Base-by-base conservation (phyloP, 192 early-diverging fungal genomes). In the Gryganskiella cystojenkinii region DNA sequence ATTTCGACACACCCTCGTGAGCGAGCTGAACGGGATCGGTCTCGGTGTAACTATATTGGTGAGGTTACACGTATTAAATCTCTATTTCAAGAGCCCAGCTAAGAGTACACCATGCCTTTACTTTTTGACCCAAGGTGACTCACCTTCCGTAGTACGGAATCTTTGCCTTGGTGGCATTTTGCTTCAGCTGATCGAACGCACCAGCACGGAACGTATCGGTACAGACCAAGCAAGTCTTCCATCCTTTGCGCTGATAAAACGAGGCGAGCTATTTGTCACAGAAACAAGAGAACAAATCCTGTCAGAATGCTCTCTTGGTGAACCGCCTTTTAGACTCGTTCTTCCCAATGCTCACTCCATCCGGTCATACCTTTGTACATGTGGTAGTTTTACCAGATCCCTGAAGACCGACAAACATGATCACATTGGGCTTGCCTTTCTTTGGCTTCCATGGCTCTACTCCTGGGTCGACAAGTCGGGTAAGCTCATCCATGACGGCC, bases 341-440 rank as follows among this genome's bases (percentile, higher is more conserved):
- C n/a, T n/a, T 42, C 33, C 19, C 19, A 1, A 46, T 19, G 51
- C 28, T 13, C 34, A 35, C 15, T 22, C 25, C 44, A 28, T 30
- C 27, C 34, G 7, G 37, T 5, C 52, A n/a, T 64, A 82, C 78
- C 66, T 98, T 98, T 27, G 96, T 98, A 82, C 97, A 98, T 7
- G 97, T 93, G 1, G 97, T 98, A 20, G 97, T 98, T 66, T 98
- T 98, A 52, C 97, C 97, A 56, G 89, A 89, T 67, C 97, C 97
- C 65, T 98, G 97, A 71, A 98, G 80, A 64, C 97, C 97, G 28
- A 98, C 97, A 89, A 98, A 97, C 97, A 98, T 98, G 52, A 98
- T 89, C 10, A 98, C 85, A 79, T 96, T 97, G 27, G 87, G 54
- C 71, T 89, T 90, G 20, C 92, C 90, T 79, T 96, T 96, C 44